Conservation (phyloP, 768 basidiomycete species). For the Cyathus striatus region DNA sequence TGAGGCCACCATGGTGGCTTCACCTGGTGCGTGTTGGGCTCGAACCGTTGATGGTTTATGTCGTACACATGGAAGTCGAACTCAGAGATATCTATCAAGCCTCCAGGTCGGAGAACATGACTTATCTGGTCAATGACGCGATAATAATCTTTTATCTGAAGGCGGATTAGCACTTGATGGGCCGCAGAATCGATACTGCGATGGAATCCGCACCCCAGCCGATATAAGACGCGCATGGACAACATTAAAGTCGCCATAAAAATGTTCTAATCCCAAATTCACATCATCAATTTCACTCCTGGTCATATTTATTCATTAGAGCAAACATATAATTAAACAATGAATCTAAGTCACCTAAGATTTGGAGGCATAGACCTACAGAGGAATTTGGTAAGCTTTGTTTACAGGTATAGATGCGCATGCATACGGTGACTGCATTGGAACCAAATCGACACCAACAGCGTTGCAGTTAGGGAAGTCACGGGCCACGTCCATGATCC, state of each 20-base stretch:
- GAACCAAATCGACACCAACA: constrained; percentile 76
- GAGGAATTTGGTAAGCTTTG: constrained; percentile 3
- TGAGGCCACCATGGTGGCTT: constrained; percentile 55
- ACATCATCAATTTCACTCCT: constrained; percentile 85
- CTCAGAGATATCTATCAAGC: constrained; percentile 62
- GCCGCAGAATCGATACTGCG: background rate
- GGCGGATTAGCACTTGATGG: constrained; percentile 3
- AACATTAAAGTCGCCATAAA: constrained; percentile 72
- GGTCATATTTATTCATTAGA: constrained; percentile 6
- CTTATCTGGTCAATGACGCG: constrained; percentile 62
- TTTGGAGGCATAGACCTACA: constrained; percentile 64
- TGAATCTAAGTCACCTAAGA: constrained; percentile 41
- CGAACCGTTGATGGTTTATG: constrained; percentile 35
- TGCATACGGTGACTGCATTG: constrained; percentile 68
- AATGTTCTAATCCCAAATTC: constrained; percentile 80
- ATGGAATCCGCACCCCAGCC: constrained; percentile 46
- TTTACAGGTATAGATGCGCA: constrained; percentile 4
- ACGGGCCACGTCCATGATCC: constrained; percentile 71
- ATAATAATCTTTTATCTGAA: constrained; percentile 64
- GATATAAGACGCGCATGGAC: constrained; percentile 70
- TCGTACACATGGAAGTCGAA: constrained; percentile 68
- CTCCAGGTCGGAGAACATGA: constrained; percentile 63
- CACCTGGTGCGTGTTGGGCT: constrained; percentile 35
- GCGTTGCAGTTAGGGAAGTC: constrained; percentile 66
- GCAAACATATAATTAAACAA: constrained; percentile 4